Evolutionary conservation across 2,329 filamentous ascomycete genomes (phyloP).

Genomic region (Xylariaceae sp.): DNA sequence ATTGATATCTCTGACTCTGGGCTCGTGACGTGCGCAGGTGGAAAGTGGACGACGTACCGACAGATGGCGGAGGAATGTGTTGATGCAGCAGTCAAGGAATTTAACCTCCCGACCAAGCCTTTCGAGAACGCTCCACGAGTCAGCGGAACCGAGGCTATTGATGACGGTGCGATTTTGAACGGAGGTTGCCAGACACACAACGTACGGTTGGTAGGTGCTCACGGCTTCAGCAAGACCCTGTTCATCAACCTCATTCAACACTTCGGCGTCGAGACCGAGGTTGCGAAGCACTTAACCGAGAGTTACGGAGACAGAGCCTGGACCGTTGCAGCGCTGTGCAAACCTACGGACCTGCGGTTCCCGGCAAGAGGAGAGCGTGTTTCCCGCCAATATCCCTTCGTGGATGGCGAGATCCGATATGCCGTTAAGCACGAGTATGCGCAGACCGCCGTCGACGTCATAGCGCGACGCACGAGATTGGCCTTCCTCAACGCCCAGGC

Average conservation of each 20-base stretch:
- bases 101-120: constrained; percentile 61
- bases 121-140: constrained; percentile 65
- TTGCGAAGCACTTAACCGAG: constrained; percentile 83
- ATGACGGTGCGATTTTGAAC: constrained; percentile 66
- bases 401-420: constrained; percentile 90
- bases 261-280: constrained; percentile 88
- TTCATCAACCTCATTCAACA: constrained; percentile 96
- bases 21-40: constrained; percentile 81
- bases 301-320: constrained; percentile 92
- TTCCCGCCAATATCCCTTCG: constrained; percentile 80
- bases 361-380: constrained; percentile 82
- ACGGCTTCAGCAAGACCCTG: constrained; percentile 84
- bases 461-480: constrained; percentile 81
- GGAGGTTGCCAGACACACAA: constrained; percentile 83
- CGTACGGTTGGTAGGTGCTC: constrained; percentile 79
- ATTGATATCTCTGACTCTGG: constrained; percentile 79
- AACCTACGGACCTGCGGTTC: constrained; percentile 76
- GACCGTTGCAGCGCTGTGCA: constrained; percentile 81
- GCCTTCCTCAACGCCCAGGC: constrained; percentile 93
- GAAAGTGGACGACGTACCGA: constrained; percentile 92
- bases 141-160: constrained; percentile 68
- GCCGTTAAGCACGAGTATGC: constrained; percentile 89
- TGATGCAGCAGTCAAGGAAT: constrained; percentile 74
- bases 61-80: constrained; percentile 93
- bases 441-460: constrained; percentile 84